Evolutionary conservation across 2,329 filamentous ascomycete species (phyloP).

Genomic region (Pseudogymnoascus sp.): DNA sequence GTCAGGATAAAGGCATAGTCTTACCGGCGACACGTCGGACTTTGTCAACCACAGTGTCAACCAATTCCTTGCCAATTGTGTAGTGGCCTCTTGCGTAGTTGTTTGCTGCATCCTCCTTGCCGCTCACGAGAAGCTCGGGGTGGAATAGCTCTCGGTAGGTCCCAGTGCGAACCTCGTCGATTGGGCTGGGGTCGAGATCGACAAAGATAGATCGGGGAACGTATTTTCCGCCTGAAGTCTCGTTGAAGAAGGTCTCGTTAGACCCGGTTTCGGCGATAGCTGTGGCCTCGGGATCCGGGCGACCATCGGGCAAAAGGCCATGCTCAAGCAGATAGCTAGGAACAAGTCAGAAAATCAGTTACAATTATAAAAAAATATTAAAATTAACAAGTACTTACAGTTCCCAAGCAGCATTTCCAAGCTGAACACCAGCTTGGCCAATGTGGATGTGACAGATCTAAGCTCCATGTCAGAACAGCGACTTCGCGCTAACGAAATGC

Average conservation of each 20-base stretch:
- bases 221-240: slow-evolving; percentile 58
- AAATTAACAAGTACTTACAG: slow-evolving; percentile 42
- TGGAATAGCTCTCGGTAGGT: slow-evolving; percentile 57
- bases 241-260: slow-evolving; percentile 60
- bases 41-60: slow-evolving; percentile 56
- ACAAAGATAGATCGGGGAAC: slow-evolving; percentile 62
- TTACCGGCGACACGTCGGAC: slow-evolving; percentile 56
- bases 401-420: slow-evolving; percentile 63
- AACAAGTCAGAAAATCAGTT: slow-evolving; percentile 12
- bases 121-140: slow-evolving; percentile 58
- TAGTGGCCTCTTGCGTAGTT: slow-evolving; percentile 66
- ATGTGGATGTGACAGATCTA: slow-evolving; percentile 62
- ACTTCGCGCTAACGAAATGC: slow-evolving; percentile 8
- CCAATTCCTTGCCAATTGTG: slow-evolving; percentile 60
- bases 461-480: slow-evolving; percentile 8
- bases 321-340: slow-evolving; percentile 59
- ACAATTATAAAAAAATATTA: slow-evolving; percentile 3
- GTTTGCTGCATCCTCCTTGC: slow-evolving; percentile 63
- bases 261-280: slow-evolving; percentile 48
- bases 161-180: slow-evolving; percentile 61
- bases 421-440: slow-evolving; percentile 60
- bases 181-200: slow-evolving; percentile 59
- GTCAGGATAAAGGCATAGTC: slow-evolving; percentile 15
- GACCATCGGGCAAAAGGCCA: slow-evolving; percentile 54
- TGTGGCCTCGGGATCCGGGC: slow-evolving; percentile 46